These are phyloP conservation scores for Monosporascus cannonballus DNA, from an alignment of 2,329 filamentous ascomycete genomes.

Conservation along the genomic window DNA sequence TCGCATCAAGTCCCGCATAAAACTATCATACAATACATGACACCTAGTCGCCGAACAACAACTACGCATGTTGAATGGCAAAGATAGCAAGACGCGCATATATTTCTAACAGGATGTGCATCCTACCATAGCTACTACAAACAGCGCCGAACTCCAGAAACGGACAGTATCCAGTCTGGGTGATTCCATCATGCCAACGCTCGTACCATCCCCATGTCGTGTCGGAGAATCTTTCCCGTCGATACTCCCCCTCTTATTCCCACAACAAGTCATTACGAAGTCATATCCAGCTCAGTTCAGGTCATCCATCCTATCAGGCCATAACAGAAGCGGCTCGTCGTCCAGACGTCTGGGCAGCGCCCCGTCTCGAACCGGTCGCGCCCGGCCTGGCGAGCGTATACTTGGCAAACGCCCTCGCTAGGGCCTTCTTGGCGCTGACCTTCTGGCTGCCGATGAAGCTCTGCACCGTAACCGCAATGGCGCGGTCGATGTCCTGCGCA, in stretches of 20 bases:
- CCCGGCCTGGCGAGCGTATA: constrained; percentile 61
- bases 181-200: no score
- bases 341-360: not conserved
- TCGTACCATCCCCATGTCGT: no score
- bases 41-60: no score
- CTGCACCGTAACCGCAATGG: constrained; percentile 93
- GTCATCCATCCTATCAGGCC: not conserved
- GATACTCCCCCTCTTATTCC: no score
- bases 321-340: not conserved
- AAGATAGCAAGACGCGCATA: no score
- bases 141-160: no score
- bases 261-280: not conserved
- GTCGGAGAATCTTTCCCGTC: no score
- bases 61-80: no score
- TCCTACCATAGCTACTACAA: no score
- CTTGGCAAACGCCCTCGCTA: constrained; percentile 92
- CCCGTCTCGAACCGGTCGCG: constrained; percentile 12
- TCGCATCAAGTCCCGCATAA: no score
- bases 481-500: constrained; percentile 85
- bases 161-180: no score
- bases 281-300: not conserved
- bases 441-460: constrained; percentile 96
- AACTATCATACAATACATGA: rapidly evolving
- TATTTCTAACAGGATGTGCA: no score
- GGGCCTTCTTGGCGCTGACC: constrained; percentile 93